Conservation (phyloP, 345 rosid species). For the Gossypium herbaceum region DNA sequence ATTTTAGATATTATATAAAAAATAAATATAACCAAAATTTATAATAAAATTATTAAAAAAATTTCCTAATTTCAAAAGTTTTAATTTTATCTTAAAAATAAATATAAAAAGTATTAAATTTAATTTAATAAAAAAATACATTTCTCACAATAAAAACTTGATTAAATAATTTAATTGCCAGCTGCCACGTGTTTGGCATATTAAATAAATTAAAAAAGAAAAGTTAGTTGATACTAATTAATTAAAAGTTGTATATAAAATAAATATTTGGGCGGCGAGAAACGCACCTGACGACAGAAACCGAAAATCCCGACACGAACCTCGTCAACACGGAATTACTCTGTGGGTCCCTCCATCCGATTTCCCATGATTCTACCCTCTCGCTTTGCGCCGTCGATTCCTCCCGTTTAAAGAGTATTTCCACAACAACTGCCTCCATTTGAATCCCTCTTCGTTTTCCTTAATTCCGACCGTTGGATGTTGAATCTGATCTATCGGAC, state of each 20-base stretch:
- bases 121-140: no score
- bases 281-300: conserved; percentile 48
- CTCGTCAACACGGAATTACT: conserved; percentile 55
- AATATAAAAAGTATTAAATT: no score
- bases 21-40: no score
- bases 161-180: background rate
- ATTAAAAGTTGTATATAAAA: background rate
- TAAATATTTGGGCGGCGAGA: conserved; percentile 37
- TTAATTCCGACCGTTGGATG: background rate
- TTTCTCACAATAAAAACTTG: background rate
- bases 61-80: no score
- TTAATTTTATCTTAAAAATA: no score
- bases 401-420: background rate
- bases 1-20: no score
- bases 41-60: no score
- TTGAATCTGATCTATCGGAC: background rate
- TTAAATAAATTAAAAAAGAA: background rate
- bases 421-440: no score
- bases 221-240: background rate
- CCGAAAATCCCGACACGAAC: conserved; percentile 48
- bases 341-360: conserved; percentile 7
- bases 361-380: background rate
- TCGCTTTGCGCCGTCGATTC: conserved; percentile 46
- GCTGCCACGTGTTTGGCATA: background rate
- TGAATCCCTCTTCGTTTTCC: background rate